Percentiles rank a stretch among this genome's conserved stretches.
Evolutionary conservation across 192 early-diverging fungal species (phyloP).

Genomic region (Cetraspora pellucida): DNA sequence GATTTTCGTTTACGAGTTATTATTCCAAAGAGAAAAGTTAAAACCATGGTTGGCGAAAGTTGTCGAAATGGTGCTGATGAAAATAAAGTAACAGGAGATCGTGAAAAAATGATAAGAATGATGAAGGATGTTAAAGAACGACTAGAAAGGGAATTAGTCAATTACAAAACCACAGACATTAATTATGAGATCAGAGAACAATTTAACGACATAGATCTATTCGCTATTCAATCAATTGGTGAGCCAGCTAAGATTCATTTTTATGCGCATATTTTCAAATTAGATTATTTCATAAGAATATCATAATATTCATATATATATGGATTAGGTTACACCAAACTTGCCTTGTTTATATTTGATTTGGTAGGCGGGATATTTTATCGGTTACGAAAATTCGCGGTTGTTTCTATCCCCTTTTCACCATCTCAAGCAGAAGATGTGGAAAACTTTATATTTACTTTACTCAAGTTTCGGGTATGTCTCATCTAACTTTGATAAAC

Average conservation of each 20-base stretch:
- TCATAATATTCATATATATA: neutral
- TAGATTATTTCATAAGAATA: neutral
- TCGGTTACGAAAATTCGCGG: neutral
- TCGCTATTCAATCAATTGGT: neutral
- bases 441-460: neutral
- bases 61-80: neutral
- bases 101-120: neutral
- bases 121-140: neutral
- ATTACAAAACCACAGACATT: neutral
- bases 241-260: too few relatives aligned
- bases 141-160: neutral
- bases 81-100: neutral
- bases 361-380: neutral
- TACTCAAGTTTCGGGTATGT: slow-evolving; percentile 1
- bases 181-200: neutral
- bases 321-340: too few relatives aligned
- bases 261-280: neutral
- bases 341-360: neutral
- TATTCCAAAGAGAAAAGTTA: neutral
- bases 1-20: neutral
- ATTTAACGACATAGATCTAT: neutral
- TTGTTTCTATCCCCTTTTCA: neutral
- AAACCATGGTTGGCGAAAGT: neutral
- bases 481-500: neutral
- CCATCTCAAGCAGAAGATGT: neutral